Evolutionary conservation across 495 filamentous ascomycete genomes (phyloP).

Genomic region (Achaetomiella virescens): DNA sequence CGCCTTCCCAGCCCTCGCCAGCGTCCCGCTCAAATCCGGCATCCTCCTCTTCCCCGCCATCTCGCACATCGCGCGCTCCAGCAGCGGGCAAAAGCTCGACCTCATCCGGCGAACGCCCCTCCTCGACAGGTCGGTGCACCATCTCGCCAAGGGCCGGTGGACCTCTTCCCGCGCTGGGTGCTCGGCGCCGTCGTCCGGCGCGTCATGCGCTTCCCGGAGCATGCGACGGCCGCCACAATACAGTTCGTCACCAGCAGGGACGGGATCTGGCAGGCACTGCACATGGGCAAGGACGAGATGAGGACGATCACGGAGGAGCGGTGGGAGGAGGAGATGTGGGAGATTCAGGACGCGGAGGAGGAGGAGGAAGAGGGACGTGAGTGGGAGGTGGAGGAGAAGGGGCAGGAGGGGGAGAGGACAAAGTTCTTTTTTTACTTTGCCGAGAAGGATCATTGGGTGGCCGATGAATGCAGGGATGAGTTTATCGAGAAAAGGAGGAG

Average conservation of each 20-base stretch:
- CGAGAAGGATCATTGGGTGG: slow-evolving; percentile 75
- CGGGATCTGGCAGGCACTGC: slow-evolving; percentile 66
- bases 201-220: slow-evolving; percentile 49
- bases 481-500: slow-evolving; percentile 53
- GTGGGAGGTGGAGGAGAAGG: background rate
- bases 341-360: slow-evolving; percentile 39
- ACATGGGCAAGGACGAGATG: slow-evolving; percentile 63
- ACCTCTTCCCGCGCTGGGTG: slow-evolving; percentile 38
- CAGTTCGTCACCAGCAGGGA: slow-evolving; percentile 55
- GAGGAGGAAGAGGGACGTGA: slow-evolving; percentile 16
- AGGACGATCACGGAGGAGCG: slow-evolving; percentile 62
- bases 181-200: slow-evolving; percentile 40
- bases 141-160: slow-evolving; percentile 44
- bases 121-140: slow-evolving; percentile 48
- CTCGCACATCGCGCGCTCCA: slow-evolving; percentile 62
- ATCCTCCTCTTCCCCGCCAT: slow-evolving; percentile 76
- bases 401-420: background rate
- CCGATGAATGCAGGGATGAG: slow-evolving; percentile 63
- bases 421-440: slow-evolving; percentile 77
- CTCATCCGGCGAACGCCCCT: slow-evolving; percentile 48
- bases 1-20: background rate
- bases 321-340: slow-evolving; percentile 82
- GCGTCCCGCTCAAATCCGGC: slow-evolving; percentile 39
- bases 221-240: slow-evolving; percentile 55
- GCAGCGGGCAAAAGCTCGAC: slow-evolving; percentile 53